A percentile compares a stretch with the other conserved stretches of the same genome.
These are phyloP conservation scores for Evansstolkia leycettana DNA, from an alignment of 495 filamentous ascomycete species.

Conservation along the genomic window DNA sequence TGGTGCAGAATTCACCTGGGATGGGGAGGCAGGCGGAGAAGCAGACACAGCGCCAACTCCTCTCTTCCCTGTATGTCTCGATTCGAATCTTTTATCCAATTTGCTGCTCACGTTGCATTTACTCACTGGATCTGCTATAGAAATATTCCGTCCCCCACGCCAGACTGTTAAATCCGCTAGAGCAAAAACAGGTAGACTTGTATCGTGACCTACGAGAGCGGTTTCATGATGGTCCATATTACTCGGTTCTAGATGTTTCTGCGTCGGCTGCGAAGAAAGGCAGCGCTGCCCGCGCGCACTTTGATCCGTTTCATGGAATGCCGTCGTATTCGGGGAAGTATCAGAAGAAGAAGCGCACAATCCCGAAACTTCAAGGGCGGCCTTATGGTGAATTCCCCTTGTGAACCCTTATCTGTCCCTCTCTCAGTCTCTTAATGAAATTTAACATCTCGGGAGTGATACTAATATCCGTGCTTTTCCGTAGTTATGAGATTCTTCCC, in stretches of 20 bases:
- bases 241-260: constrained; percentile 40
- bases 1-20: constrained; percentile 31
- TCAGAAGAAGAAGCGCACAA: constrained; percentile 36
- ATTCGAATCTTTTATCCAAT: not conserved
- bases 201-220: constrained; percentile 37
- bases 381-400: constrained; percentile 37
- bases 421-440: not conserved
- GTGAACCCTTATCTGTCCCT: too few species aligned
- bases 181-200: constrained; percentile 28
- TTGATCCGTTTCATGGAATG: constrained; percentile 51
- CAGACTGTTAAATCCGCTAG: constrained; percentile 18
- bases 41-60: constrained; percentile 31
- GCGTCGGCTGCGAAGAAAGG: constrained; percentile 29
- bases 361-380: constrained; percentile 37
- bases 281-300: constrained; percentile 22
- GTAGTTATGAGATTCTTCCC: constrained; percentile 46
- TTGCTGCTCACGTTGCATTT: not conserved
- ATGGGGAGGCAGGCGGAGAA: constrained; percentile 25
- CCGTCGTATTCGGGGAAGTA: constrained; percentile 44
- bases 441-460: not conserved
- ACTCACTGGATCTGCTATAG: too few species aligned
- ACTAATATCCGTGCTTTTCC: constrained; percentile 1
- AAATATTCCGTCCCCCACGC: constrained; percentile 26
- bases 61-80: constrained; percentile 26
- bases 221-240: constrained; percentile 45